Conservation (phyloP, 306 rosid species). For the Quercus bicolor region DNA sequence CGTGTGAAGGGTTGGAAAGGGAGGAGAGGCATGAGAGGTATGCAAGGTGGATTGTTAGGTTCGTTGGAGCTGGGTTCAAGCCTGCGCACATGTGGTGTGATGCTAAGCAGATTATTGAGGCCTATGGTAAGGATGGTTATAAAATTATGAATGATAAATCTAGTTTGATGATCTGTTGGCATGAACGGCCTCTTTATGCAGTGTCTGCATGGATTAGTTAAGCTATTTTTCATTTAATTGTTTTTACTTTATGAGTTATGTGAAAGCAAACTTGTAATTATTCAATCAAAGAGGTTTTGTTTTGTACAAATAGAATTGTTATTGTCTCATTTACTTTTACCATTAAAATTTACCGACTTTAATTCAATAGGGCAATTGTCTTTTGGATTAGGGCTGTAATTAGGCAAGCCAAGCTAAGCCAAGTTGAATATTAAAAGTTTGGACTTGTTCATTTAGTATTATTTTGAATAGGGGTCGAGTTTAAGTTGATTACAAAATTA, state of each 20-base stretch:
- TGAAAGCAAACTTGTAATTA: neutral
- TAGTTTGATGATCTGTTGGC: conserved; percentile 18
- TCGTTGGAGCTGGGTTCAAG: conserved; percentile 19
- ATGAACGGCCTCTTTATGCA: conserved; percentile 21
- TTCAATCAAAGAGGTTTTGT: neutral
- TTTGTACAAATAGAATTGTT: neutral
- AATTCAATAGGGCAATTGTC: too few relatives aligned
- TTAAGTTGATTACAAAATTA: too few relatives aligned
- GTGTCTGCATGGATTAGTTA: conserved; percentile 22
- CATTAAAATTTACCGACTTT: neutral
- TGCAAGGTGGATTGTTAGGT: conserved; percentile 21
- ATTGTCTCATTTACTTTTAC: neutral
- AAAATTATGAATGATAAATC: neutral
- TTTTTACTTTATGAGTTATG: neutral
- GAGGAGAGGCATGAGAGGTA: conserved; percentile 22
- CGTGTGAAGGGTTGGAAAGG: conserved; percentile 26
- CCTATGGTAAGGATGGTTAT: neutral
- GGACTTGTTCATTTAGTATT: too few relatives aligned
- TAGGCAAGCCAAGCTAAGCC: accelerated
- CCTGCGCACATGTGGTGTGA: conserved; percentile 20
- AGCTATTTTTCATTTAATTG: neutral
- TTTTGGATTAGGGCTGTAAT: too few relatives aligned
- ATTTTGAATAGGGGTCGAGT: too few relatives aligned
- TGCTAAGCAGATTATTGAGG: conserved; percentile 9
- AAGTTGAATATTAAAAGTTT: too few relatives aligned